Conservation (phyloP, 2,329 filamentous ascomycete genomes). For the Helotiales sp. region DNA sequence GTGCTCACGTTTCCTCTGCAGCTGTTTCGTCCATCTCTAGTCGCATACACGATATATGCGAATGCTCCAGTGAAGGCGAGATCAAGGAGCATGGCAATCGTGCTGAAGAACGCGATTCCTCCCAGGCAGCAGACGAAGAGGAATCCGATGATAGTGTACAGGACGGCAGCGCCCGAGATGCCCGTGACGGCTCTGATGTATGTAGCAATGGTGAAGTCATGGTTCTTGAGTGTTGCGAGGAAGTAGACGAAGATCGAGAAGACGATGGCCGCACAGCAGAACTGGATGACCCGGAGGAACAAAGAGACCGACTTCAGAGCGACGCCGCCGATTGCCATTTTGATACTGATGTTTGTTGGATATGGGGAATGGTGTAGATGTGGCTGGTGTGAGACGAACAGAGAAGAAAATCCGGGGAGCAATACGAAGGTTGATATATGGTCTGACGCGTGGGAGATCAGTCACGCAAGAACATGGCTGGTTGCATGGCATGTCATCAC, state of each 20-base stretch:
- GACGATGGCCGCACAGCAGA: conserved; percentile 70
- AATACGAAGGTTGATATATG: not conserved
- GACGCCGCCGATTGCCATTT: conserved; percentile 56
- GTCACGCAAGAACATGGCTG: not conserved
- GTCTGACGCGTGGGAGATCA: not conserved
- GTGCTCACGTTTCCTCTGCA: conserved; percentile 68
- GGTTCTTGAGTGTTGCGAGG: conserved; percentile 69
- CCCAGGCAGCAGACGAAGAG: conserved; percentile 78
- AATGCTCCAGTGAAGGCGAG: conserved; percentile 74
- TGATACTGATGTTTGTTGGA: conserved; percentile 25
- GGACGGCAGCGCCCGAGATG: conserved; percentile 69
- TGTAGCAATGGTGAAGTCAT: conserved; percentile 61
- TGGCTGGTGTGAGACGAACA: not conserved
- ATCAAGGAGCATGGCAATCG: conserved; percentile 74
- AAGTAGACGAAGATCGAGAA: conserved; percentile 84
- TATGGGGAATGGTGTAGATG: not conserved
- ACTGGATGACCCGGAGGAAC: conserved; percentile 71
- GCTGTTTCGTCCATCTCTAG: conserved; percentile 63
- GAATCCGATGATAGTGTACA: conserved; percentile 75
- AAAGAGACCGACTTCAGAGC: conserved; percentile 70
- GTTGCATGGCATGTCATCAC: conserved; percentile 2
- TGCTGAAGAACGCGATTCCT: conserved; percentile 70
- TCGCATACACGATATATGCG: conserved; percentile 78
- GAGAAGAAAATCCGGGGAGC: not conserved
- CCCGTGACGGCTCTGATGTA: conserved; percentile 75